A percentile compares a stretch with the other conserved stretches of the same genome.
phyloP scores from a whole-genome alignment of 495 filamentous ascomycete genomes.

The Aspergillus haitiensis region DNA sequence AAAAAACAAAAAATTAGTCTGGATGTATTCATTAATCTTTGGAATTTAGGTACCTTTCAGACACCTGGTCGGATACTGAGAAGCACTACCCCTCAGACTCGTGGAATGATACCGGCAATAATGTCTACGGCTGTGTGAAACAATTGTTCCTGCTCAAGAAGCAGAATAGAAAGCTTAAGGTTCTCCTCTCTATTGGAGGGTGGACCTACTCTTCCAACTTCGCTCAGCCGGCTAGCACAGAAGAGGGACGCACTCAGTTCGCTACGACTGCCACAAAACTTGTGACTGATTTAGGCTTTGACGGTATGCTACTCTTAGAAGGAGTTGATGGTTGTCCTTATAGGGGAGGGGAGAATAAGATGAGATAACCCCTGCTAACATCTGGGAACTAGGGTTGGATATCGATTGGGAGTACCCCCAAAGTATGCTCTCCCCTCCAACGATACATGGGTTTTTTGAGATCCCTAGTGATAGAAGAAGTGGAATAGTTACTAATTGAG shows the following conservation, averaged over 20 bases:
- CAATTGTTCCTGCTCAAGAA: slow-evolving; percentile 92
- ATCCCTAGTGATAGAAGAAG: not conserved
- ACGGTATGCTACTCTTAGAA: slow-evolving; percentile 38
- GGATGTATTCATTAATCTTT: not conserved
- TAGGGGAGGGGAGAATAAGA: not conserved
- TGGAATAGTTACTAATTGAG: slow-evolving; percentile 11
- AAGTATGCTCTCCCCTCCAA: slow-evolving; percentile 26
- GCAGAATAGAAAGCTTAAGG: slow-evolving; percentile 81
- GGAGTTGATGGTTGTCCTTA: not conserved
- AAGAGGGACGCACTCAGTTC: slow-evolving; percentile 69
- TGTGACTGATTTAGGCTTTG: slow-evolving; percentile 66
- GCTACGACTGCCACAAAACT: slow-evolving; percentile 67
- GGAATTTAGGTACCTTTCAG: slow-evolving; percentile 62
- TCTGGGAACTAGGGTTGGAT: slow-evolving; percentile 45
- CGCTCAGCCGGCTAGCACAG: slow-evolving; percentile 59
- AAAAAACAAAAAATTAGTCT: not conserved
- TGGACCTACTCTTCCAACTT: slow-evolving; percentile 97
- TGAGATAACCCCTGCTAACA: slow-evolving; percentile 14
- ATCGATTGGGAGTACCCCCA: slow-evolving; percentile 64
- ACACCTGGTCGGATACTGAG: slow-evolving; percentile 81
- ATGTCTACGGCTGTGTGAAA: slow-evolving; percentile 70
- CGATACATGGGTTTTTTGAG: too few relatives aligned
- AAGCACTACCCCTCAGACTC: slow-evolving; percentile 69
- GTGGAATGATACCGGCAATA: slow-evolving; percentile 47
- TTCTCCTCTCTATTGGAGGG: slow-evolving; percentile 90